Base-by-base conservation (phyloP, 2,329 filamentous ascomycete species). In the Claviceps fusiformis region DNA sequence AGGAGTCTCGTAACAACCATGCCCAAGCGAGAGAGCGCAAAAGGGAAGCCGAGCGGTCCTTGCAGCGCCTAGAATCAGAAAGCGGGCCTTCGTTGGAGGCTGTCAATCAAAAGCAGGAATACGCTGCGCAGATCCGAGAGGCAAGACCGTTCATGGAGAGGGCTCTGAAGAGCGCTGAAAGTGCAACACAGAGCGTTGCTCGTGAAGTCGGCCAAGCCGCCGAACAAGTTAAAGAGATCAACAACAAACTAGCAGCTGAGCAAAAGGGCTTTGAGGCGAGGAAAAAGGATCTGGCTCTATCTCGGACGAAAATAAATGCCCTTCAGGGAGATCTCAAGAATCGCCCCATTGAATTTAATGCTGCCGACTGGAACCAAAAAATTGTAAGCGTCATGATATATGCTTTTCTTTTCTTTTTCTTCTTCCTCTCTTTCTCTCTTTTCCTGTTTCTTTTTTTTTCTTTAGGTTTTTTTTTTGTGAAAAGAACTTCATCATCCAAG, bases 81-180 rank as follows among this genome's bases (percentile, higher is more conserved):
- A 73, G 70, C 19, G 82, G 81, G 8, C 93, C 93, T 5, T 81
- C 84, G 0, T 67, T 95, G 50, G 70, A 79, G 61, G 84, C 84
- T 1, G 80, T 90, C 48, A 82, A 83, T 55, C 71, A 73, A 4
- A 95, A 95, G 66, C 71, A 87, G 59, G 69, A 71, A 0, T 96
- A 97, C 63, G 71, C 72, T 7, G 64, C 71, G 3, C 70, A 77
- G 52, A 73, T 93, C 24, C 71, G 82, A 41, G 67, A 70, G 7
- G 78, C 80, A 5, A 74, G 85, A 1, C 69, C 71, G 1, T 73
- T 75, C 37, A 81, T 83, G 57, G 79, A 78, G 63, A 70, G 67
- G 7, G 71, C 73, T 10, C 67, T 89, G 35, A 74, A 75, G 19
- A 65, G 73, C 45, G 74, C 78, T 2, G 84, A 89, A 56, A 66